These are phyloP conservation scores for Gentiana macrophylla DNA, from an alignment of 257 asterid genomes.

Conservation along the genomic window DNA sequence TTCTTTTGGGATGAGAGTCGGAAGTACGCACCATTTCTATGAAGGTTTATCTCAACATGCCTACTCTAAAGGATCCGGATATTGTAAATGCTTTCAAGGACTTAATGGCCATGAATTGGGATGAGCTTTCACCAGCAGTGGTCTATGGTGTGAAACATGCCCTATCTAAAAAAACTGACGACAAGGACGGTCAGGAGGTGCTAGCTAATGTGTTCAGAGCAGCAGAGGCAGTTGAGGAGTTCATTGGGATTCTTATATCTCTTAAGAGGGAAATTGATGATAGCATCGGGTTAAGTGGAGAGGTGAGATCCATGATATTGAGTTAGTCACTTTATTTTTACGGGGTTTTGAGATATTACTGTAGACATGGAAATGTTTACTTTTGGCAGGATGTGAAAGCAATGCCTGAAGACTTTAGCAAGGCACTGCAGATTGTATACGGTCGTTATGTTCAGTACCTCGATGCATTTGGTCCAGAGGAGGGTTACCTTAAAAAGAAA, in stretches of 20 bases:
- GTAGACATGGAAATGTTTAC: conserved; percentile 9
- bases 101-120: conserved; percentile 80
- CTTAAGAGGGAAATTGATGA: conserved; percentile 91
- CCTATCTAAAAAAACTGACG: conserved; percentile 65
- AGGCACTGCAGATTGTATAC: conserved; percentile 56
- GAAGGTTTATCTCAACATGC: conserved; percentile 51
- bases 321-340: conserved; percentile 1
- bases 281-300: conserved; percentile 77
- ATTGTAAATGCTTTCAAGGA: conserved; percentile 70
- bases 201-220: conserved; percentile 68
- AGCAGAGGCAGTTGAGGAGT: conserved; percentile 96
- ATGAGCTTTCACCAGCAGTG: conserved; percentile 59
- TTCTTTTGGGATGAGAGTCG: conserved; percentile 37
- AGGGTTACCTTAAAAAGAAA: conserved; percentile 82
- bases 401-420: conserved; percentile 54
- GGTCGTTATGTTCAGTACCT: conserved; percentile 58
- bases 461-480: conserved; percentile 82
- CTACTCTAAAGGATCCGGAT: conserved; percentile 54
- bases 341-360: conserved; percentile 1
- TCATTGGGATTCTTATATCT: conserved; percentile 53
- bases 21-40: conserved; percentile 52
- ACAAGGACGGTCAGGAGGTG: conserved; percentile 62
- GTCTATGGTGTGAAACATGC: conserved; percentile 48
- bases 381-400: conserved; percentile 75
- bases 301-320: conserved; percentile 37